Conservation (phyloP, 345 rosid genomes). For the Rhodamnia argentea region DNA sequence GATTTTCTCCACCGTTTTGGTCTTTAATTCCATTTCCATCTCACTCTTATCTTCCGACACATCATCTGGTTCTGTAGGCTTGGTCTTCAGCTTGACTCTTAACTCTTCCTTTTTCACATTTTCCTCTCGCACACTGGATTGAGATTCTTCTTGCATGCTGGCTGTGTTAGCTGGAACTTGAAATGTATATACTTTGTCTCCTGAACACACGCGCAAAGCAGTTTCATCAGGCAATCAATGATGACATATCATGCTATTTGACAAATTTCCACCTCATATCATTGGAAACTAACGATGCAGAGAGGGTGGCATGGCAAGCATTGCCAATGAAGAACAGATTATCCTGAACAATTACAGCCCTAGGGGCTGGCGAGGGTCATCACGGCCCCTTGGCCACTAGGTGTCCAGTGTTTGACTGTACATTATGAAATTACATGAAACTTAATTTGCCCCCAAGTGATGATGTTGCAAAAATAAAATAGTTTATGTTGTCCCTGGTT, state of each 20-base stretch:
- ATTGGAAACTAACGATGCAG: neutral
- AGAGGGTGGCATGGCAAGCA: neutral
- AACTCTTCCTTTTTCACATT: slow-evolving; percentile 43
- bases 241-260: neutral
- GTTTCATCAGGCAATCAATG: neutral
- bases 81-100: slow-evolving; percentile 38
- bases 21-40: slow-evolving; percentile 47
- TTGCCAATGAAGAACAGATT: neutral
- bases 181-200: slow-evolving; percentile 5
- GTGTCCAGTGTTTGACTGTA: neutral
- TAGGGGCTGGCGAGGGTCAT: neutral
- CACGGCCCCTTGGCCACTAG: neutral
- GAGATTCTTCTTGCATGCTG: slow-evolving; percentile 21
- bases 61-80: slow-evolving; percentile 20
- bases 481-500: neutral
- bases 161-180: neutral
- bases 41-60: slow-evolving; percentile 22
- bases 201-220: neutral
- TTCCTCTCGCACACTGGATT: slow-evolving; percentile 11
- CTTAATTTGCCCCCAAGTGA: neutral
- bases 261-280: neutral
- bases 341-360: neutral
- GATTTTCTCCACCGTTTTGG: slow-evolving; percentile 46
- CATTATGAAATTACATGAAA: neutral
- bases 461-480: neutral